Base-by-base conservation (phyloP, 352 stramenopile genomes). In the Phytophthora palmivora region DNA sequence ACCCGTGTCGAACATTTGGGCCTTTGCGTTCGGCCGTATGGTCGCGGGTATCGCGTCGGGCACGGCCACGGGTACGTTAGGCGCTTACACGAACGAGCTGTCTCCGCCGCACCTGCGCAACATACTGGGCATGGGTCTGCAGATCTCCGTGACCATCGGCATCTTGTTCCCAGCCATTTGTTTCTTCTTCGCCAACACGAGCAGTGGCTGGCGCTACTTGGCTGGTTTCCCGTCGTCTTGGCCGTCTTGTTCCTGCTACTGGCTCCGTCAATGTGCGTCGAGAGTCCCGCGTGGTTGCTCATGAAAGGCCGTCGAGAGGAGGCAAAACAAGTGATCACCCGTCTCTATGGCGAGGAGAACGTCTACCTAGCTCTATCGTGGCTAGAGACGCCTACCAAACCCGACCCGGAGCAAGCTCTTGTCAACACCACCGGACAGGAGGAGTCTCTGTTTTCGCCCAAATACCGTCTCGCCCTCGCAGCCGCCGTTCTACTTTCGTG, bases 221-320 rank as follows among this genome's bases (percentile, higher is more conserved):
- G 66, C 73, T 3, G 78, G 51, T 7, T 81, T 85, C 48, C 78
- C 76, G 14, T 69, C 78, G 45, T 84, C 16, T 49, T 88, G 6
- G 76, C 52, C 12, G 55, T 42, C 0, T 22, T 81, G 11, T 81
- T 82, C 54, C 58, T 85, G 18, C n/a, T 70, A n/a, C 48, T 79
- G 8, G 61, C 72, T 34, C 70, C 64, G 32, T 59, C 50, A 1
- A 43, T 69, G 18, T 47, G 70, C 9, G 63, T 71, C 24, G 61
- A 81, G 46, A 78, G 65, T 33, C 69, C 72, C 9, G 47, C 39
- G 57, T 58, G 46, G 57, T n/a, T 58, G 57, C 47, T 65, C n/a
- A 62, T 54, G 55, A 63, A 51, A 6, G 42, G 33, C 37, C 55
- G 45, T n/a, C 45, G 55, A 28, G 55, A 63, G 38, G 55, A 63